Evolutionary conservation across 306 rosid genomes (phyloP).

Genomic region (Vigna nakashimae): DNA sequence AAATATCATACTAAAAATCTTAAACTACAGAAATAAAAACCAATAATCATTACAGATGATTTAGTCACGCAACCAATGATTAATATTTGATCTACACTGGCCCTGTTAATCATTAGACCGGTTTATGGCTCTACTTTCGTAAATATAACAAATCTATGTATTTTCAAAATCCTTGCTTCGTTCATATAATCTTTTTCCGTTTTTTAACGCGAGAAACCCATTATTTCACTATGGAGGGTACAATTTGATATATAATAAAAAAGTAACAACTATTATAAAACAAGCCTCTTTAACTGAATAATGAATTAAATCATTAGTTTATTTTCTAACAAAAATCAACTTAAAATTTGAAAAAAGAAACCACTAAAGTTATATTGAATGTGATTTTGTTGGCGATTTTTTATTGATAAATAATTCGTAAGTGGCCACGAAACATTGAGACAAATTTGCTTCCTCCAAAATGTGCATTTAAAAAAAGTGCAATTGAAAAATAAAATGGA

Average conservation of each 20-base stretch:
- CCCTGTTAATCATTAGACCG: not conserved
- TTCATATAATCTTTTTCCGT: not conserved
- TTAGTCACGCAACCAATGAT: slow-evolving; percentile 4
- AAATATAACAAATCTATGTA: not conserved
- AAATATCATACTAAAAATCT: not conserved
- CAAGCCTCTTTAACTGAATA: no score
- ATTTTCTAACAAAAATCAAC: no score
- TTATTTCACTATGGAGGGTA: no score
- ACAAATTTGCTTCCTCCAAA: not conserved
- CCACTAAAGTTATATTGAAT: no score
- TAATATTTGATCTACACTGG: slow-evolving; percentile 1
- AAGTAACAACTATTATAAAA: no score
- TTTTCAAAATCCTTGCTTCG: slow-evolving; percentile 3
- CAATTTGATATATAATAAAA: no score
- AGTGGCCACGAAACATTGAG: not conserved
- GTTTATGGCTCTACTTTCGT: not conserved
- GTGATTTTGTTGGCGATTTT: no score
- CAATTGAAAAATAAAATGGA: not conserved
- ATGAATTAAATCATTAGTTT: no score
- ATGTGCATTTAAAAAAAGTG: not conserved
- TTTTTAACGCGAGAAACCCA: no score
- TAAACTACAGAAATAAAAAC: not conserved
- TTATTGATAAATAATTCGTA: not conserved
- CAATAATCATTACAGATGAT: not conserved
- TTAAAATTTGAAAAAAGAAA: no score